Evolutionary conservation across 495 filamentous ascomycete species (phyloP).

Genomic region (Penicillium cosmopolitanum): DNA sequence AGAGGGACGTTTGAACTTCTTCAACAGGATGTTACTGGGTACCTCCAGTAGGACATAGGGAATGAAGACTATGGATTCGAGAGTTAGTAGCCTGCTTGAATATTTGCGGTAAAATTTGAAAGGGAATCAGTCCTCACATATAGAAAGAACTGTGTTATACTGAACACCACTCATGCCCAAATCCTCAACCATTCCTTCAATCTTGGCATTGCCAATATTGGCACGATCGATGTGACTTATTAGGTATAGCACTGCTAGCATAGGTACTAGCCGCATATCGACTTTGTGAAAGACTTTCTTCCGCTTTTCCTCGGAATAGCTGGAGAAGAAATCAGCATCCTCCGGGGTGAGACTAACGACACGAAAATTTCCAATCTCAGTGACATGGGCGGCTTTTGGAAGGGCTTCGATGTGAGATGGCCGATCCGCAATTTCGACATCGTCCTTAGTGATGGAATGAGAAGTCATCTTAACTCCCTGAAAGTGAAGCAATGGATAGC

Average conservation of each 20-base stretch:
- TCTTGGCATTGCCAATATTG: constrained; percentile 79
- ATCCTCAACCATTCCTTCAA: constrained; percentile 66
- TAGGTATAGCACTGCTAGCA: constrained; percentile 47
- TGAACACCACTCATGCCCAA: constrained; percentile 59
- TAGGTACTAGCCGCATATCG: constrained; percentile 33
- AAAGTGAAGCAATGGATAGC: background rate
- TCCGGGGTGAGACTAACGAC: constrained; percentile 26
- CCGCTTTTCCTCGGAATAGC: constrained; percentile 21
- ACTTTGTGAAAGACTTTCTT: constrained; percentile 27
- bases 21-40: constrained; percentile 59
- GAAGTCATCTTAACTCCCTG: constrained; percentile 9
- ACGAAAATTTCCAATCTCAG: constrained; percentile 24
- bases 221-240: constrained; percentile 56
- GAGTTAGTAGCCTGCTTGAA: background rate
- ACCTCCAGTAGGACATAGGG: constrained; percentile 68
- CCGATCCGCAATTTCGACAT: constrained; percentile 16
- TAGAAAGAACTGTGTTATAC: constrained; percentile 64
- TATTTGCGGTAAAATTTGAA: background rate
- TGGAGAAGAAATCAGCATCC: constrained; percentile 30
- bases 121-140: constrained; percentile 35
- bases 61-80: constrained; percentile 52
- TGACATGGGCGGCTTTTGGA: constrained; percentile 17
- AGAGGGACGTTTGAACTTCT: constrained; percentile 35
- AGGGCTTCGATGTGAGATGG: constrained; percentile 16
- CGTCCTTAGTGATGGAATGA: constrained; percentile 12